Base-by-base conservation (phyloP, 805 yeast species). In the Kregervanrija pseudodelftensis region DNA sequence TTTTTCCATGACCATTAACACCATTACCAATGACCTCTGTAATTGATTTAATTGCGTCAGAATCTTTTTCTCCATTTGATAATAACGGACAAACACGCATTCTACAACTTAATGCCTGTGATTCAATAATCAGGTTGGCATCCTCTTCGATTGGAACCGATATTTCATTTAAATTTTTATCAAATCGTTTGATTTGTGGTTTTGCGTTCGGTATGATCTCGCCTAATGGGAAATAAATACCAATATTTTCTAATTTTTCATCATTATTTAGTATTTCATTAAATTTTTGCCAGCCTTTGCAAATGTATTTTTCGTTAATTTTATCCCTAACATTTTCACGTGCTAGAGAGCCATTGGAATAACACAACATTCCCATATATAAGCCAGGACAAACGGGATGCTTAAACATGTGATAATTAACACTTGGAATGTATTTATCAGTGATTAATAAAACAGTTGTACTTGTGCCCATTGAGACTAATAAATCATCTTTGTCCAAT, bases 321-420 rank as follows among this genome's bases (percentile, higher is more conserved):
- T 66, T 68, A 61, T 88, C 82, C 41, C 93, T 71, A 10, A 88
- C 70, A 46, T 73, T 71, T 56, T 89, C 96, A 51, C 97, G 70
- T 0, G 96, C 95, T 40, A 89, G 66, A 0, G 96, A 76, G 0
- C 97, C 96, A 60, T 89, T 89, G 58, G 95, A 85, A 62, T 89
- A 89, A 61, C 97, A 89, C 44, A 90, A 77, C 97, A 89, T 89
- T 16, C 95, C 95, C 96, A 89, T 90, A 60, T 79, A 89, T 33
- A 82, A 79, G 33, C 72, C 72, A 0, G 77, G 75, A 49, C 85
- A 75, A 0, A 95, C 83, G 8, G 97, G 96, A 59, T 90, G 96
- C 50, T 78, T 78, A 67, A 89, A 89, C 51, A 88, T 63, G 58
- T 89, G 96, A 60, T 88, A 89, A 53, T 82, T 84, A 5, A 87